Conservation (phyloP, 306 rosid species). For the Trifolium repens region DNA sequence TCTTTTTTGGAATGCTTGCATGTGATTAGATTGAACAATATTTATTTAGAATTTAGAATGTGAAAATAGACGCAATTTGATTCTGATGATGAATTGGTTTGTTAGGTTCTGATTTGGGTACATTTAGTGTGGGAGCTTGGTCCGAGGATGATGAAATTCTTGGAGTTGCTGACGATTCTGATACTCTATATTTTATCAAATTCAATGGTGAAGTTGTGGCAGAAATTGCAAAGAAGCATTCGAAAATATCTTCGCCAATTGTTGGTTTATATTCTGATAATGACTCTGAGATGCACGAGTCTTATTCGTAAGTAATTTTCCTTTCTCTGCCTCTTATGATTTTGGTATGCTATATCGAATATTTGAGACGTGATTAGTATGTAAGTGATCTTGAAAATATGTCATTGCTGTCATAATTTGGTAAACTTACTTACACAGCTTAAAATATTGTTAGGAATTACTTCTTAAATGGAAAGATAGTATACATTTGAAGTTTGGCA, state of each 20-base stretch:
- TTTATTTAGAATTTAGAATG: background rate
- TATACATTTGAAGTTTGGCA: conserved; percentile 43
- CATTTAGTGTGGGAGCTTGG: conserved; percentile 88
- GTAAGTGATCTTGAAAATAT: conserved; percentile 35
- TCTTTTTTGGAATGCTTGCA: background rate
- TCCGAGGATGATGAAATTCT: conserved; percentile 82
- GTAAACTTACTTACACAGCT: conserved; percentile 8
- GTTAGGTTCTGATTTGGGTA: conserved; percentile 63
- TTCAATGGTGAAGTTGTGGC: conserved; percentile 73
- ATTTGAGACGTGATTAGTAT: conserved; percentile 27
- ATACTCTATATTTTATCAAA: conserved; percentile 78
- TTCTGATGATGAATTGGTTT: conserved; percentile 42
- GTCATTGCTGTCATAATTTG: conserved; percentile 31
- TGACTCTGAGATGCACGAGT: conserved; percentile 49
- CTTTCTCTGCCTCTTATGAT: conserved; percentile 32
- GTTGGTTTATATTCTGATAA: conserved; percentile 61
- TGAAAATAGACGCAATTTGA: background rate
- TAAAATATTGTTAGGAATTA: conserved; percentile 27
- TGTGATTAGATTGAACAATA: background rate
- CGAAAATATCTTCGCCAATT: conserved; percentile 68
- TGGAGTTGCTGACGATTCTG: conserved; percentile 78
- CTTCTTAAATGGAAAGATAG: conserved; percentile 20
- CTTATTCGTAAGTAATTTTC: conserved; percentile 64
- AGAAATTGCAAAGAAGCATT: conserved; percentile 63
- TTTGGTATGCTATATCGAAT: background rate